Evolutionary conservation across 768 basidiomycete genomes (phyloP).

Genomic region (Boletus subcaerulescens): DNA sequence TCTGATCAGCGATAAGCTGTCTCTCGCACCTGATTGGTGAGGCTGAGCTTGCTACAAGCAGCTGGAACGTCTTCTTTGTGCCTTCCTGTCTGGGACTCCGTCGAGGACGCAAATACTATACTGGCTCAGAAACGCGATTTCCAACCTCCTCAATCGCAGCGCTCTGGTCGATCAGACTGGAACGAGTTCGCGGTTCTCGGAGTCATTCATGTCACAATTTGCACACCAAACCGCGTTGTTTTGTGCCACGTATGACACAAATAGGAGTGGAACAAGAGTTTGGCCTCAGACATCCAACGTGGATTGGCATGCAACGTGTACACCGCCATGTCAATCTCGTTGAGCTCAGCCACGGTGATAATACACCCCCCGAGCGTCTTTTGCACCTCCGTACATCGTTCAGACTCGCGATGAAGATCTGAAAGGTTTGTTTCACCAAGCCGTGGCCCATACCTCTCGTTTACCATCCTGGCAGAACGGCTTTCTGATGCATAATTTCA

Average conservation of each 20-base stretch:
- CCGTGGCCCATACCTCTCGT: not conserved
- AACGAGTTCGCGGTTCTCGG: constrained; percentile 16
- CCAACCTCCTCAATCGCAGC: constrained; percentile 5
- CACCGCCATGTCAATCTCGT: constrained; percentile 10
- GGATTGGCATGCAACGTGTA: constrained; percentile 23
- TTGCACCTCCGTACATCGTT: not conserved
- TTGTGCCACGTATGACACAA: constrained; percentile 9
- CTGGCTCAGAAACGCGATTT: constrained; percentile 11
- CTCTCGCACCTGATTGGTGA: constrained; percentile 22
- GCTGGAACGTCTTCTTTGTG: constrained; percentile 6
- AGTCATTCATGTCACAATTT: constrained; percentile 12
- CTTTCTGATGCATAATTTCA: constrained; percentile 10
- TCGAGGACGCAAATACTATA: constrained; percentile 17
- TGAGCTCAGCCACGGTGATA: not conserved
- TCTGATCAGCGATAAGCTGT: constrained; percentile 8
- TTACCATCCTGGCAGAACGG: constrained; percentile 7
- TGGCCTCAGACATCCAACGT: constrained; percentile 13
- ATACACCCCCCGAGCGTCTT: constrained; percentile 1
- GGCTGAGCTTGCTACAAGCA: constrained; percentile 9
- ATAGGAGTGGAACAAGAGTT: constrained; percentile 12
- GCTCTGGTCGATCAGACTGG: constrained; percentile 1
- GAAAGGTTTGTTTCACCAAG: constrained; percentile 7
- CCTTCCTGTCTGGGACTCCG: constrained; percentile 19
- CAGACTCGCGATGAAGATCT: constrained; percentile 15
- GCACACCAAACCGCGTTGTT: constrained; percentile 4